These are phyloP conservation scores for Chlamydomonas sp. DNA, from an alignment of 139 green algal species.

Conservation along the genomic window DNA sequence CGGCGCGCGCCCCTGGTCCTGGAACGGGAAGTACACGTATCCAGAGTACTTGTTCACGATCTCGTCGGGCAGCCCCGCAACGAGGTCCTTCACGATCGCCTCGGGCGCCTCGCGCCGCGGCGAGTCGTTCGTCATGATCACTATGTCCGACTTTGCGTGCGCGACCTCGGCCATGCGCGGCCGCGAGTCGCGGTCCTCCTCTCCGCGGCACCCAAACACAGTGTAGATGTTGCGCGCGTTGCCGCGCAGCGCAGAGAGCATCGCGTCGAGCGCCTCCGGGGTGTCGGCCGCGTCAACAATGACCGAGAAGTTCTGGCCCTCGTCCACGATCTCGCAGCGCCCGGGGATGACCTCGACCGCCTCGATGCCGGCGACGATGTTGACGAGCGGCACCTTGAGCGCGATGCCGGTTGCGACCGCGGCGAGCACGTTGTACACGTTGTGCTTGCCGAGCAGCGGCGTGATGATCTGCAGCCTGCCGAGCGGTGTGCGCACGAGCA, in stretches of 20 bases:
- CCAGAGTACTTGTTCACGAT: constrained; percentile 44
- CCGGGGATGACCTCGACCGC: constrained; percentile 48
- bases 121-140: constrained; percentile 92
- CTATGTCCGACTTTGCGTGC: constrained; percentile 74
- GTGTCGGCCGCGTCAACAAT: constrained; percentile 88
- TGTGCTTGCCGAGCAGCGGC: constrained; percentile 68
- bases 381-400: constrained; percentile 49
- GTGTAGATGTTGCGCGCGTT: constrained; percentile 57
- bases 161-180: constrained; percentile 74
- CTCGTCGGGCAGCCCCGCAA: constrained; percentile 66
- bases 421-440: constrained; percentile 87
- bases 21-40: constrained; percentile 52
- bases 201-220: constrained; percentile 80
- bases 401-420: constrained; percentile 79
- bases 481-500: constrained; percentile 42
- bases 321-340: constrained; percentile 69
- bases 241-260: constrained; percentile 63
- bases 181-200: constrained; percentile 49
- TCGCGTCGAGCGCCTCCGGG: constrained; percentile 38
- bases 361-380: constrained; percentile 80
- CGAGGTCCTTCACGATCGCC: constrained; percentile 51
- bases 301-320: constrained; percentile 83
- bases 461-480: constrained; percentile 68
- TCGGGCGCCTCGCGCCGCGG: constrained; percentile 39
- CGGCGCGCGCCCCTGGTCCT: constrained; percentile 47